phyloP scores from a whole-genome alignment of 345 rosid genomes.

The Geranium brycei region DNA sequence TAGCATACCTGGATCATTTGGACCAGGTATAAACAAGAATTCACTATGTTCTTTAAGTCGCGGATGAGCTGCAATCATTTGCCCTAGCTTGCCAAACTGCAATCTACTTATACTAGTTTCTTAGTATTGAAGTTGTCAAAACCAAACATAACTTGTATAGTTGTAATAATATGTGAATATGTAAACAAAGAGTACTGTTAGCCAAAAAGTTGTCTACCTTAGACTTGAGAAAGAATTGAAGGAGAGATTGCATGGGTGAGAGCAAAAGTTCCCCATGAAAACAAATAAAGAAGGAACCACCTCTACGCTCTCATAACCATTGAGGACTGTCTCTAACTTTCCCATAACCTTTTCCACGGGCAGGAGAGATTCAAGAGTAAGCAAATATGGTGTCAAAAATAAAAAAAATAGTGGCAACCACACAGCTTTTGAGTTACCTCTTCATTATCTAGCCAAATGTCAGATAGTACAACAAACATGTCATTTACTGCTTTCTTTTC shows the following conservation, averaged over 20 bases:
- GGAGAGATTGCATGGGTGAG: conserved; percentile 66
- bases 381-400: conserved; percentile 13
- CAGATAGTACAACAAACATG: conserved; percentile 83
- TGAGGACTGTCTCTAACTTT: conserved; percentile 62
- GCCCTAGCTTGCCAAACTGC: conserved; percentile 76
- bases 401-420: conserved; percentile 1
- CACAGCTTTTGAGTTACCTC: conserved; percentile 38
- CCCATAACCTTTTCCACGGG: conserved; percentile 58
- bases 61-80: conserved; percentile 57
- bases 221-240: conserved; percentile 65
- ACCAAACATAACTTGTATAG: background rate
- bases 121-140: background rate
- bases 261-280: conserved; percentile 88
- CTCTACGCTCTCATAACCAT: conserved; percentile 68
- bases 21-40: conserved; percentile 89
- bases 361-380: conserved; percentile 27
- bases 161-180: background rate
- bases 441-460: conserved; percentile 79
- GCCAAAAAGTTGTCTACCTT: conserved; percentile 35
- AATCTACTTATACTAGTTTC: conserved; percentile 23
- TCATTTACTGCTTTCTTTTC: conserved; percentile 63
- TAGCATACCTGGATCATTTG: conserved; percentile 71
- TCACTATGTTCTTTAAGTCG: conserved; percentile 65
- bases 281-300: conserved; percentile 88
- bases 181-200: background rate